A percentile compares a stretch with the other conserved stretches of the same genome.
phyloP scores from a whole-genome alignment of 2,329 filamentous ascomycete genomes.

The Paecilomyces variotii region DNA sequence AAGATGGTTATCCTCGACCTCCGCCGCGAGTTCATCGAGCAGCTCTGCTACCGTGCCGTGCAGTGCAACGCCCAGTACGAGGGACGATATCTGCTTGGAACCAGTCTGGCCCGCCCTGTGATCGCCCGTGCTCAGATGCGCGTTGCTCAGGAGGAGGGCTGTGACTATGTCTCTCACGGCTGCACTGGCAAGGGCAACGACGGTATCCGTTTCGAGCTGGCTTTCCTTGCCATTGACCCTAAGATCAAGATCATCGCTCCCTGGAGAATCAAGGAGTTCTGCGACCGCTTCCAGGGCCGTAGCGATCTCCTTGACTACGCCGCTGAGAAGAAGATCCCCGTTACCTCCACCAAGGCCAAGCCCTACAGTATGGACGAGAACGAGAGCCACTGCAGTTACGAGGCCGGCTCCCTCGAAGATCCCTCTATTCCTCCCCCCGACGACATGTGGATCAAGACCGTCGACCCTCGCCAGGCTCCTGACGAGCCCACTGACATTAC shows the following conservation, averaged over 20 bases:
- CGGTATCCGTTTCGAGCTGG: conserved; percentile 43
- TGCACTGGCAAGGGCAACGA: conserved; percentile 43
- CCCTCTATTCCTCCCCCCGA: conserved; percentile 56
- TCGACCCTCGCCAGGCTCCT: conserved; percentile 61
- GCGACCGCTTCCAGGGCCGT: conserved; percentile 41
- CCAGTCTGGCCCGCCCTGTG: conserved; percentile 38
- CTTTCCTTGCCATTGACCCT: conserved; percentile 42
- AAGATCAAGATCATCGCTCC: conserved; percentile 43
- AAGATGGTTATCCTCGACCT: conserved; percentile 58
- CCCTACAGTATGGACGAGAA: conserved; percentile 54
- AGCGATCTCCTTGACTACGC: conserved; percentile 44
- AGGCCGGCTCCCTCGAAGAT: conserved; percentile 55
- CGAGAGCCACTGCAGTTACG: conserved; percentile 62
- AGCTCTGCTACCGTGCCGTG: conserved; percentile 72
- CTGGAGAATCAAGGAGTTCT: conserved; percentile 43
- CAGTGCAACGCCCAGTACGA: conserved; percentile 61
- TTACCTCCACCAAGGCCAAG: conserved; percentile 49
- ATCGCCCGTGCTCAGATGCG: conserved; percentile 39
- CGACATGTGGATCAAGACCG: conserved; percentile 68
- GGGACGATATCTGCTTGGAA: conserved; percentile 53
- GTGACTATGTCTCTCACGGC: conserved; percentile 36
- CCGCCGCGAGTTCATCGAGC: conserved; percentile 67
- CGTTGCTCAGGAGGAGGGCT: conserved; percentile 36
- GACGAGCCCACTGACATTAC: conserved; percentile 64
- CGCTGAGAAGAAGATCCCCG: conserved; percentile 38